Evolutionary conservation across 1,284 basidiomycete species (phyloP), one percentile per base, ranked within the genome.

Genomic region (Marasmius tenuissimus): DNA sequence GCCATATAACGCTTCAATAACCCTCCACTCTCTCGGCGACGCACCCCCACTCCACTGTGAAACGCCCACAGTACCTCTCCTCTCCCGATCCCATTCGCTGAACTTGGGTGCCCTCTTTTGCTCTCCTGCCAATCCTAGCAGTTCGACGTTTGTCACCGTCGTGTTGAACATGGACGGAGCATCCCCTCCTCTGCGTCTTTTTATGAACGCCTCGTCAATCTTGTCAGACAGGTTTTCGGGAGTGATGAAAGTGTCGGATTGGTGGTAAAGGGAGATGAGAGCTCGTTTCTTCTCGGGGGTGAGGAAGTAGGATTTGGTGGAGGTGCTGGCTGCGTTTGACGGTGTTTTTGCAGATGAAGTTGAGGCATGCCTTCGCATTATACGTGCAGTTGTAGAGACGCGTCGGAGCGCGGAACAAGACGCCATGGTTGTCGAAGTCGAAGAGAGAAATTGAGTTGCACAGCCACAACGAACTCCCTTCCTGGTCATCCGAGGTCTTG

Each of bases 191-290:
- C 27, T 37, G 11, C 18, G 20, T 22, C 35, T 40, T 27, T 33
- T 61, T 4, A 76, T 56, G 67, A 92, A 91, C 1, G 85, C 85
- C 10, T 81, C 71, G 74, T 91, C 87, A 57, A 92, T 91, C 57
- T 75, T 77, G n/a, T 78, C 64, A 22, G 81, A 79, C 45, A 92
- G 82, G 67, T 82, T 90, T 64, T 89, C 85, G n/a, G 78, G 78
- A 9, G 89, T 89, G 63, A 92, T 81, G 76, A 88, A 91, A 4
- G 75, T 75, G 58, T 83, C 81, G 50, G 85, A 75, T 73, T 89
- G 82, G 77, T 92, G 89, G 76, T 92, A 92, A 53, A 92, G 81
- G 9, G 84, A 81, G 62, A 91, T 81, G 65, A 92, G 85, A 5
- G 88, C 85, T 63, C 88, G 87, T 76, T 91, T 78, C 74, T 87